Percentiles rank a stretch among this genome's conserved stretches.
Evolutionary conservation across 129 eudicot genomes (phyloP).

Genomic region (Arctium lappa): DNA sequence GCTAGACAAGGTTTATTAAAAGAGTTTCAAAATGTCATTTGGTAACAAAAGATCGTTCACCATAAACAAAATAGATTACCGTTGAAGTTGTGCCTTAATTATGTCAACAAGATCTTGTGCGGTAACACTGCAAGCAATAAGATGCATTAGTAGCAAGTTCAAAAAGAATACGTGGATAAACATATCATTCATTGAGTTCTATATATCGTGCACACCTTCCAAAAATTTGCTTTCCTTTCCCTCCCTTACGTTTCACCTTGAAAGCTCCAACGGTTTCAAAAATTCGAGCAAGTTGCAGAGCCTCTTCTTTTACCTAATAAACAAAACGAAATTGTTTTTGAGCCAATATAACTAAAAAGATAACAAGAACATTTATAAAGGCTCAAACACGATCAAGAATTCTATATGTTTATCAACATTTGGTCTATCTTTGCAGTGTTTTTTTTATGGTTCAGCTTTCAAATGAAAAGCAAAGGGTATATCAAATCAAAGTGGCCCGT

Average conservation of each 20-base stretch:
- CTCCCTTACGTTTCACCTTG: slow-evolving; percentile 90
- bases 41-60: neutral
- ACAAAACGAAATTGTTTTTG: neutral
- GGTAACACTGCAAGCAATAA: slow-evolving; percentile 60
- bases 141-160: slow-evolving; percentile 15
- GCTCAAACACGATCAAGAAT: neutral
- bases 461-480: neutral
- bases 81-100: slow-evolving; percentile 92
- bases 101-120: slow-evolving; percentile 98
- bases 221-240: slow-evolving; percentile 92
- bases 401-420: neutral
- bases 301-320: slow-evolving; percentile 86
- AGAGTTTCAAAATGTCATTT: neutral
- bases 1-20: neutral
- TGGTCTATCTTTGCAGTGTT: neutral
- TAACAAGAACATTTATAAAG: neutral
- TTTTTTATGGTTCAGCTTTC: neutral
- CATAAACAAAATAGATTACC: slow-evolving; percentile 45
- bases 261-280: slow-evolving; percentile 96
- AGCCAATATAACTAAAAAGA: neutral
- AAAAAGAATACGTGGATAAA: neutral
- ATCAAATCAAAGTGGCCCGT: neutral
- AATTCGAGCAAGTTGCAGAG: slow-evolving; percentile 77
- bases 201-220: slow-evolving; percentile 57
- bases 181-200: neutral